Conservation (phyloP, 345 rosid genomes). For the Brassica juncea region DNA sequence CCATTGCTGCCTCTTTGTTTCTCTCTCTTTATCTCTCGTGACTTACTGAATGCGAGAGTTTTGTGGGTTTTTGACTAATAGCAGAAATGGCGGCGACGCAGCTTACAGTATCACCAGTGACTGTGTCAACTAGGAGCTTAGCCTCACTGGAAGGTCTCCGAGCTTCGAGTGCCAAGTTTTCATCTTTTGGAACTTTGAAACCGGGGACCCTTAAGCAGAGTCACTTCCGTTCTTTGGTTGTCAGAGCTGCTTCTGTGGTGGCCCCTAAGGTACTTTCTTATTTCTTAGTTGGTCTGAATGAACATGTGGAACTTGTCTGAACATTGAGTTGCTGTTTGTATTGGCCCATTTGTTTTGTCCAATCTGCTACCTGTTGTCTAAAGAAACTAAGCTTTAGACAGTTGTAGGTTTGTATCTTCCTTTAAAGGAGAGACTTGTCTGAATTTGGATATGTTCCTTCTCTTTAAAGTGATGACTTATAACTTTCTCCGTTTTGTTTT, state of each 20-base stretch:
- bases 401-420: background rate
- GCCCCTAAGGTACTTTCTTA: constrained; percentile 74
- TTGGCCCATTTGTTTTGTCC: background rate
- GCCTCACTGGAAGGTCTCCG: constrained; percentile 62
- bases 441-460: background rate
- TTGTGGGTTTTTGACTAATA: constrained; percentile 3
- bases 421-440: background rate
- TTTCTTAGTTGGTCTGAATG: background rate
- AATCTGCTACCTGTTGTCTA: background rate
- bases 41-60: background rate
- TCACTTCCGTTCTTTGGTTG: constrained; percentile 57
- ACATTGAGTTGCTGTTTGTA: background rate
- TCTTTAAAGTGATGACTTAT: background rate
- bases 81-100: constrained; percentile 67
- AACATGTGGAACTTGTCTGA: background rate
- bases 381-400: background rate
- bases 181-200: constrained; percentile 35
- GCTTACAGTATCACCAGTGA: constrained; percentile 61
- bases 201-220: constrained; percentile 37
- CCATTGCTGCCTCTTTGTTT: background rate
- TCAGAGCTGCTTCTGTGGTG: constrained; percentile 83
- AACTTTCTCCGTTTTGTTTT: background rate
- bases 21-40: background rate
- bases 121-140: constrained; percentile 53
- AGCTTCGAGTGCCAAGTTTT: constrained; percentile 58